Conservation (phyloP, 345 rosid species). For the Rhodamnia argentea region DNA sequence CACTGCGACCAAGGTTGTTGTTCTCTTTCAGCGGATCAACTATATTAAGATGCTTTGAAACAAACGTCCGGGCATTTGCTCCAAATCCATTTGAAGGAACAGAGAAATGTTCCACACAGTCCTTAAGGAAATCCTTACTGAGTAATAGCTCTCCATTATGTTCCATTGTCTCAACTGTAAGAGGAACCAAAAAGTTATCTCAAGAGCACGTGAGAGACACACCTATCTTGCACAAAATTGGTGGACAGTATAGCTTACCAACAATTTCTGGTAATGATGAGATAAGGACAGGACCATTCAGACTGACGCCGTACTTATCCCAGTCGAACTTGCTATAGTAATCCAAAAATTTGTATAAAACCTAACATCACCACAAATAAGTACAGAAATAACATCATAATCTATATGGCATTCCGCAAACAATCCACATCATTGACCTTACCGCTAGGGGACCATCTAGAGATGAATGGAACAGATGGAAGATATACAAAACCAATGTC, state of each 20-base stretch:
- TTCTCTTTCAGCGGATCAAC: slow-evolving; percentile 74
- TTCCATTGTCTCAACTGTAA: slow-evolving; percentile 46
- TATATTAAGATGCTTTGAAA: slow-evolving; percentile 68
- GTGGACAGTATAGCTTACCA: slow-evolving; percentile 32
- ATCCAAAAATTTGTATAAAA: slow-evolving; percentile 75
- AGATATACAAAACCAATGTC: slow-evolving; percentile 77
- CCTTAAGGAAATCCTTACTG: slow-evolving; percentile 51
- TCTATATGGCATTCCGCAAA: background rate
- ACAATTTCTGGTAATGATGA: slow-evolving; percentile 56
- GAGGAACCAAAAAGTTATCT: background rate
- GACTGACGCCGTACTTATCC: slow-evolving; percentile 80
- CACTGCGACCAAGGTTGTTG: slow-evolving; percentile 96
- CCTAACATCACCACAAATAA: slow-evolving; percentile 29
- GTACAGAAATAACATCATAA: background rate
- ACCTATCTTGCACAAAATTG: background rate
- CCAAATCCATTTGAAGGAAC: slow-evolving; percentile 57
- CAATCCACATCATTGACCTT: slow-evolving; percentile 14
- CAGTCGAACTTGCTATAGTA: slow-evolving; percentile 96
- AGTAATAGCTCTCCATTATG: slow-evolving; percentile 53
- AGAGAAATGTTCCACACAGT: slow-evolving; percentile 43
- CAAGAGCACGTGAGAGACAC: background rate
- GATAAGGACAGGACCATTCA: slow-evolving; percentile 60
- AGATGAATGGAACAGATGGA: slow-evolving; percentile 61
- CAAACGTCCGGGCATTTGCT: slow-evolving; percentile 42
- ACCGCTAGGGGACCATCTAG: slow-evolving; percentile 77